These are phyloP conservation scores for Drosera capensis DNA, from an alignment of 148 eudicot genomes.

Conservation along the genomic window DNA sequence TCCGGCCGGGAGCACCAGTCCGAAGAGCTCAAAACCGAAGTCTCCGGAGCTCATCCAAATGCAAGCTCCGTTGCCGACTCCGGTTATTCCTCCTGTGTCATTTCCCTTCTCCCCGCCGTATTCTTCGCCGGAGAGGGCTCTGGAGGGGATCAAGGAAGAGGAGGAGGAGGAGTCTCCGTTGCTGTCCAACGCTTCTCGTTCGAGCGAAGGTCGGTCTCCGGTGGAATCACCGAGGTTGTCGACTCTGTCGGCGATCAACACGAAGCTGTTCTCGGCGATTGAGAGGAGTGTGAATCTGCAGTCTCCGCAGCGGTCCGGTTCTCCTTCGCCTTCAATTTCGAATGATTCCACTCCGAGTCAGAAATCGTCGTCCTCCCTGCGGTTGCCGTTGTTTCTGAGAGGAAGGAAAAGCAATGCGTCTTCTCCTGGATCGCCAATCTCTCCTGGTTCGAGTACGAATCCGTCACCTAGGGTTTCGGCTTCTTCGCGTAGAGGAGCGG, in stretches of 20 bases:
- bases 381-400: background rate
- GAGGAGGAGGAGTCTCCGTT: background rate
- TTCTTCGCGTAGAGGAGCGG: no score
- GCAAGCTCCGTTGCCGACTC: background rate
- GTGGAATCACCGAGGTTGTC: background rate
- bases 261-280: constrained; percentile 3
- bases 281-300: background rate
- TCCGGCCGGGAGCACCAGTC: background rate
- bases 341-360: background rate
- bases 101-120: background rate
- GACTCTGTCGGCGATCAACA: constrained; percentile 2
- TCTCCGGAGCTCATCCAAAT: background rate
- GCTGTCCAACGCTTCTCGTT: background rate
- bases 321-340: constrained; percentile 25
- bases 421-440: background rate
- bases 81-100: background rate
- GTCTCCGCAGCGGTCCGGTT: constrained; percentile 21
- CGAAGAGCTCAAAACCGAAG: background rate
- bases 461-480: no score
- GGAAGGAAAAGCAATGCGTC: background rate
- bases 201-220: no score
- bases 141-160: background rate
- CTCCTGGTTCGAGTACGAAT: background rate
- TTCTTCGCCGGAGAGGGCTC: background rate
- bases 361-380: background rate